Evolutionary conservation across 73 alveolate species (phyloP), one percentile per base, ranked within the genome.

Genomic region (Paramecium tetraurelia): DNA sequence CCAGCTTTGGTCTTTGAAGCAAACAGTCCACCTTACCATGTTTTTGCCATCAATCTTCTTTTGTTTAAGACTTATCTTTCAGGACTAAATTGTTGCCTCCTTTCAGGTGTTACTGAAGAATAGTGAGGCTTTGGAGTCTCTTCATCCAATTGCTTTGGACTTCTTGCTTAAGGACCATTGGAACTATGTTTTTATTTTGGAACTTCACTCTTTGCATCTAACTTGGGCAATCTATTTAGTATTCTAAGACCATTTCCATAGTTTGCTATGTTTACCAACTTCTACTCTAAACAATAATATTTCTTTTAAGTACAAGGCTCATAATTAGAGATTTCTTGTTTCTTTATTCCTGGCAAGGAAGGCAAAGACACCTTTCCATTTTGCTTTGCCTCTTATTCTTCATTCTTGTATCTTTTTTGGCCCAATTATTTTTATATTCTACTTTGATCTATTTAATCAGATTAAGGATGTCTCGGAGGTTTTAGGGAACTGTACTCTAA

Each of bases 1-100:
- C 93, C 93, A 14, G 93, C 88, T 36, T 86, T 86, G 27, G 93
- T 86, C 46, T 63, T 86, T 43, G 46, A 43, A 40, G 93, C 43
- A 68, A 41, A 86, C 40, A 36, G 41, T 5, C 84, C 69, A 50
- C 71, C 43, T 22, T 21, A 16, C 43, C 85, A 63, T 7, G 93
- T 3, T 58, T 53, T 86, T 29, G 86, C 93, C 87, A 63, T 36
- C 41, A 63, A 58, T 35, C 69, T 86, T 68, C 59, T 29, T 18
- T 75, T 75, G 16, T 75, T 75, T 75, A 75, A 22, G 7, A 41
- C 46, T 35, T 75, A 38, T n/a, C 87, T 75, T 38, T 75, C 87
- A 29, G 87, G 87, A 38, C 87, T 75, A 5, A 4, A 33, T 35
- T 75, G 18, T 41, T 75, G 7, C 12, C 87, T 75, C 27, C 18